A percentile compares a stretch with the other conserved stretches of the same genome.
Conservation (phyloP, 345 rosid genomes). For the Dimocarpus longan region DNA sequence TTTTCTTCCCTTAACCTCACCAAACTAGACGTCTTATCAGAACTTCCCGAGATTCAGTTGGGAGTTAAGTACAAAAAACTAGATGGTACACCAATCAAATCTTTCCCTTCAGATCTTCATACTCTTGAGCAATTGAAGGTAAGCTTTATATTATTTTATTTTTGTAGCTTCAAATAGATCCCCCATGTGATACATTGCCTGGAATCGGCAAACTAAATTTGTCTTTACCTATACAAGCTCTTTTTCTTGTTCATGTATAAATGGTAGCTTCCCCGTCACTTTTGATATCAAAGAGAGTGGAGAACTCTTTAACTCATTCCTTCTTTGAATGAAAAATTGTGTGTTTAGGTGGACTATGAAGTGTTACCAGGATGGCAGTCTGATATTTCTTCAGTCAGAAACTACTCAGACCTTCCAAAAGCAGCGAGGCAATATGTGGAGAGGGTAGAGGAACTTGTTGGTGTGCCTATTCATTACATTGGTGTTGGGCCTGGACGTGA, state of each 20-base stretch:
- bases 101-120: constrained; percentile 86
- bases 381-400: constrained; percentile 78
- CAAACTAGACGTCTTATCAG: constrained; percentile 92
- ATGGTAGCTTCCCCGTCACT: too few species aligned
- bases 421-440: constrained; percentile 79
- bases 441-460: constrained; percentile 90
- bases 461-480: constrained; percentile 77
- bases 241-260: too few species aligned
- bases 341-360: constrained; percentile 82
- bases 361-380: constrained; percentile 86
- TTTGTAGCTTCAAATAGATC: neutral
- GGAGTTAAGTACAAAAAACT: constrained; percentile 71
- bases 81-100: constrained; percentile 78
- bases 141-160: constrained; percentile 18
- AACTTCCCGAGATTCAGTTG: constrained; percentile 72
- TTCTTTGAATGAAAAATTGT: too few species aligned
- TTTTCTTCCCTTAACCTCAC: constrained; percentile 96
- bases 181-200: neutral
- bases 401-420: constrained; percentile 81
- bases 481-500: constrained; percentile 95
- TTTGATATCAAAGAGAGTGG: too few species aligned
- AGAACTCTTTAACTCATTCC: too few species aligned
- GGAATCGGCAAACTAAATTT: neutral
- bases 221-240: too few species aligned
- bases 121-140: constrained; percentile 81